Evolutionary conservation across 306 rosid species (phyloP).

Genomic region (Cucumis sativus): Cucumber_9930_V3 NC_026657.2:15535501-15536000

Average conservation of each 20-base stretch:
- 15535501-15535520: neutral
- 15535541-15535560: neutral
- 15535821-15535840: slow-evolving; percentile 18
- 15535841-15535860: neutral
- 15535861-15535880: slow-evolving; percentile 30
- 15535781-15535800: neutral
- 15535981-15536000: neutral
- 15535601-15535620: neutral
- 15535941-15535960: slow-evolving; percentile 88
- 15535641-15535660: neutral
- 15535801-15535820: neutral
- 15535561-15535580: neutral
- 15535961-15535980: slow-evolving; percentile 46
- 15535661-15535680: neutral
- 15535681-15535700: neutral
- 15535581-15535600: neutral
- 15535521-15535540: neutral
- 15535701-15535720: neutral
- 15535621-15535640: neutral
- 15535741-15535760: neutral
- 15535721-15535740: neutral
- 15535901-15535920: slow-evolving; percentile 35
- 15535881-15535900: slow-evolving; percentile 86
- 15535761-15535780: neutral
- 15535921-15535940: slow-evolving; percentile 40